These are phyloP conservation scores for Nothomitra cinnamomea DNA, from an alignment of 2,329 filamentous ascomycete genomes.

Conservation along the genomic window DNA sequence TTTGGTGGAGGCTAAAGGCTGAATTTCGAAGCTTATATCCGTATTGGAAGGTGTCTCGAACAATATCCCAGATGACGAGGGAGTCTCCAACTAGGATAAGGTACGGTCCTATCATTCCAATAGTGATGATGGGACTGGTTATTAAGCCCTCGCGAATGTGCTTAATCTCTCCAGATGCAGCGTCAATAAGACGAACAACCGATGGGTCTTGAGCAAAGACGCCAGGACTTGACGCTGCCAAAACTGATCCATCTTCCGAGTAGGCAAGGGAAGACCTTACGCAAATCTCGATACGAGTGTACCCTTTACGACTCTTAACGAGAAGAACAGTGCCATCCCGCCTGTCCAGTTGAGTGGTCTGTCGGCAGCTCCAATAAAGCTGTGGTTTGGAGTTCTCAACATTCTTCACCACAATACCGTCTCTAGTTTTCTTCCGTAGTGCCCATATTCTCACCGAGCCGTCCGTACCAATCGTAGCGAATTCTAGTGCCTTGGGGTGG, in stretches of 20 bases:
- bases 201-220: slow-evolving; percentile 33
- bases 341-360: slow-evolving; percentile 18
- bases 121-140: slow-evolving; percentile 44
- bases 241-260: slow-evolving; percentile 67
- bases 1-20: slow-evolving; percentile 21
- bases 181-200: slow-evolving; percentile 60
- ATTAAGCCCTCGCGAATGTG: slow-evolving; percentile 52
- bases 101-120: slow-evolving; percentile 55
- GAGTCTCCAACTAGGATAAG: slow-evolving; percentile 59
- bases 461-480: slow-evolving; percentile 76
- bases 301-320: slow-evolving; percentile 7
- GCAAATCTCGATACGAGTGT: slow-evolving; percentile 7
- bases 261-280: slow-evolving; percentile 53
- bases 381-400: neutral
- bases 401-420: slow-evolving; percentile 57
- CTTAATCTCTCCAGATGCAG: slow-evolving; percentile 47
- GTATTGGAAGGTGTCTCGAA: slow-evolving; percentile 57
- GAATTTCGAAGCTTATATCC: slow-evolving; percentile 39
- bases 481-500: slow-evolving; percentile 51
- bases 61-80: slow-evolving; percentile 68
- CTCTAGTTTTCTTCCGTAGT: slow-evolving; percentile 49
- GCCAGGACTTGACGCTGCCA: slow-evolving; percentile 41
- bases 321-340: neutral
- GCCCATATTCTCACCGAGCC: slow-evolving; percentile 65
- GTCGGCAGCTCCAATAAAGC: slow-evolving; percentile 14